Evolutionary conservation across 345 rosid species (phyloP), one percentile per base, ranked within the genome.

Genomic region (Citrus glauca): DNA sequence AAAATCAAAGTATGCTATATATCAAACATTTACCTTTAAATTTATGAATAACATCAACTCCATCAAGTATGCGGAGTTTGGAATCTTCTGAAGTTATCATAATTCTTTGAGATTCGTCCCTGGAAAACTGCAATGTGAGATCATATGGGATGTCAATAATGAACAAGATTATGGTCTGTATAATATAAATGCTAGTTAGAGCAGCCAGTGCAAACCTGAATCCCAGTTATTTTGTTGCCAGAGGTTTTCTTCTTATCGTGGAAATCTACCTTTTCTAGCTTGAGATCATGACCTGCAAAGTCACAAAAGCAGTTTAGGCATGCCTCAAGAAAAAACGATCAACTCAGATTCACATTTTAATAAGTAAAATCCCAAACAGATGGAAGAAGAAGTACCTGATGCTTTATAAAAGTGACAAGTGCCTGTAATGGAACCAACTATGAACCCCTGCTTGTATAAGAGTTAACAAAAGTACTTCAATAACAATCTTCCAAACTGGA

Each of bases 1-100:
- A 53, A 73, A 73, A 40, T 30, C 45, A 7, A 64, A 7, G 5
- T 5, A 20, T 9, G 16, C 10, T 32, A 37, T 4, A 24, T 32
- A 38, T 48, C 25, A 50, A 50, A 38, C 14, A 22, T 32, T 10
- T 84, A 92, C 99, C 97, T 93, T 84, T 90, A 79, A 86, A 92
- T 83, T 93, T 92, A 57, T 75, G 82, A 27, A 92, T 79, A 4
- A 93, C 69, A 28, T 89, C 89, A 9, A 83, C 66, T 66, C 90
- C 92, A 38, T 95, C 91, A 28, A 90, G 82, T 32, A 95, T 85
- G 5, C 92, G 86, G 42, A 95, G 60, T 57, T 88, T 95, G 33
- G 94, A 91, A 80, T 93, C 97, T 59, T 93, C 97, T 7, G 95
- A 92, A 13, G 95, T 80, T 65, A 93, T 87, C 93, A 95, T 76